These are phyloP conservation scores for Echria macrotheca DNA, from an alignment of 495 filamentous ascomycete genomes.

Conservation along the genomic window DNA sequence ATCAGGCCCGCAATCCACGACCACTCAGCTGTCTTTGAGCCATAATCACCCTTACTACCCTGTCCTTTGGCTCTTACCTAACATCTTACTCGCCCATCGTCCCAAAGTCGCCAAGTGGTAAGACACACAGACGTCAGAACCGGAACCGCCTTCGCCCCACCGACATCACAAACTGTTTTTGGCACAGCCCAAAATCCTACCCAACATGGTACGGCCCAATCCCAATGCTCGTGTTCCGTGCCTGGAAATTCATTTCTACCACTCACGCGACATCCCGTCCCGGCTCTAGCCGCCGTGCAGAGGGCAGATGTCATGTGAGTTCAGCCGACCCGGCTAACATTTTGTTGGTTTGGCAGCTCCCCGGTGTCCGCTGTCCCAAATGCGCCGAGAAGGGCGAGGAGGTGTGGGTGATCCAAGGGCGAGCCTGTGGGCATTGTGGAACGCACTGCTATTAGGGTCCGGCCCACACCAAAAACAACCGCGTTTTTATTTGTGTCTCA, in stretches of 20 bases:
- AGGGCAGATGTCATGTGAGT: conserved; percentile 11
- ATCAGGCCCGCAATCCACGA: not conserved
- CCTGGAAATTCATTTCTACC: not conserved
- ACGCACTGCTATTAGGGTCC: conserved; percentile 19
- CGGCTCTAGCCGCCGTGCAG: conserved; percentile 3
- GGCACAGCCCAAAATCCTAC: not conserved
- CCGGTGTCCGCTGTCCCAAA: conserved; percentile 32
- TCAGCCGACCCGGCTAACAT: conserved; percentile 5
- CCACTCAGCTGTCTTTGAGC: not conserved
- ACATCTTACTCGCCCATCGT: too few relatives aligned
- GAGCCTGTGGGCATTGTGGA: conserved; percentile 30
- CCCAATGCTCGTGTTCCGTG: not conserved
- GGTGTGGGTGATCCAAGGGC: conserved; percentile 39
- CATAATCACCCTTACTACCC: too few relatives aligned
- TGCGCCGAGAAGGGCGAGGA: conserved; percentile 34
- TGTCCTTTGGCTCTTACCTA: too few relatives aligned
- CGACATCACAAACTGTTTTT: too few relatives aligned
- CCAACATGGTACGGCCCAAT: not conserved
- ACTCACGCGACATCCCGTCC: not conserved
- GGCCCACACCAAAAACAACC: not conserved
- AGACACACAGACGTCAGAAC: too few relatives aligned
- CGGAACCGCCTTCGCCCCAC: too few relatives aligned
- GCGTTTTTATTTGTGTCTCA: too few relatives aligned
- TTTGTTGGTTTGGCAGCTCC: conserved; percentile 11
- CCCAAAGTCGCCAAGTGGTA: too few relatives aligned